These are phyloP conservation scores for Scenedesmus sp. DNA, from an alignment of 163 green algal species.

Conservation along the genomic window DNA sequence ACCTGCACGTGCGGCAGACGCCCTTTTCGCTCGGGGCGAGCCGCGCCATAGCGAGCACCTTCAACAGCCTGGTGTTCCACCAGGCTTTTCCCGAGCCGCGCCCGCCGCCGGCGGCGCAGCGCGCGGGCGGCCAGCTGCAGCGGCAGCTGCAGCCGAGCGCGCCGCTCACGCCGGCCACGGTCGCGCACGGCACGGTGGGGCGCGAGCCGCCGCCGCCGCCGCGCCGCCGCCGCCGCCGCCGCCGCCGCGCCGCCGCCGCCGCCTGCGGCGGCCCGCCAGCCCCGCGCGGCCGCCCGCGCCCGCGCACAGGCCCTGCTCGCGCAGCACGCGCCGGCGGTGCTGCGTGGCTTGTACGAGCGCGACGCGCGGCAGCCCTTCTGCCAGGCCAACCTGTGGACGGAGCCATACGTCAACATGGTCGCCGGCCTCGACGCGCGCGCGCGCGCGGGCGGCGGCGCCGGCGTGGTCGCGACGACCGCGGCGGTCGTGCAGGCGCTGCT, in stretches of 20 bases:
- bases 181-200: conserved; percentile 18
- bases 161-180: not conserved
- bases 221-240: too few relatives aligned
- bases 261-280: too few relatives aligned
- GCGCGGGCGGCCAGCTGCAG: not conserved
- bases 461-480: not conserved
- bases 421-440: not conserved
- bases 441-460: not conserved
- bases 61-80: conserved; percentile 85
- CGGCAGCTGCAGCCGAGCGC: not conserved
- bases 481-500: conserved; percentile 51
- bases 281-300: too few relatives aligned
- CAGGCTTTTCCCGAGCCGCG: conserved; percentile 61
- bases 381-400: conserved; percentile 80
- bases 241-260: too few relatives aligned
- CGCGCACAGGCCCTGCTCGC: conserved; percentile 56
- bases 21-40: conserved; percentile 56
- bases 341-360: conserved; percentile 78
- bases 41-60: conserved; percentile 69
- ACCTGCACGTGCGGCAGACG: conserved; percentile 76
- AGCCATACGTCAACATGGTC: conserved; percentile 67
- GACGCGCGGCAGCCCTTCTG: conserved; percentile 80
- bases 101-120: conserved; percentile 4
- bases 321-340: conserved; percentile 61
- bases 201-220: too few relatives aligned